These are phyloP conservation scores for Botryotinia convoluta DNA, from an alignment of 2,329 filamentous ascomycete species.

Conservation along the genomic window DNA sequence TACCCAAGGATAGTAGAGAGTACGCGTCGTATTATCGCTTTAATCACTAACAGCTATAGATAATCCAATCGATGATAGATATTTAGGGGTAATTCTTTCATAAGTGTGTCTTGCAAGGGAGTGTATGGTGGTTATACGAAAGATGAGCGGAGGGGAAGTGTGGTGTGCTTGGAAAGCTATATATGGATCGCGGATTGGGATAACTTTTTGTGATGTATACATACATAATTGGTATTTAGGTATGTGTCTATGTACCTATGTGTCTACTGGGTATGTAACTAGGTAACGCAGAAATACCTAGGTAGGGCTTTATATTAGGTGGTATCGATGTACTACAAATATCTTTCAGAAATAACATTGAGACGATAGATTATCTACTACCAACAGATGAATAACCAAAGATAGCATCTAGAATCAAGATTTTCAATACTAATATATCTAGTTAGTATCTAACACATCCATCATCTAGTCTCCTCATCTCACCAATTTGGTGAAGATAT, in stretches of 20 bases:
- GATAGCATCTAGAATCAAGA: background rate
- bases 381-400: background rate
- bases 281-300: background rate
- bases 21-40: background rate
- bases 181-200: background rate
- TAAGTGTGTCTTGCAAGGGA: background rate
- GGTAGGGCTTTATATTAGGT: background rate
- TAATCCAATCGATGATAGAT: background rate
- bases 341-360: background rate
- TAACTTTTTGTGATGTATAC: background rate
- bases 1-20: background rate
- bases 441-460: background rate
- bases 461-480: background rate
- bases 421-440: background rate
- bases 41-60: too few species aligned
- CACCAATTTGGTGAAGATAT: background rate
- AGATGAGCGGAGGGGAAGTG: background rate
- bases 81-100: background rate
- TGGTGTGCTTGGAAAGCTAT: background rate
- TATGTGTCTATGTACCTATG: fast-evolving
- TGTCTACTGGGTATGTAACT: fast-evolving
- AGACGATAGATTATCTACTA: background rate
- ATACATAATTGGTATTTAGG: too few species aligned
- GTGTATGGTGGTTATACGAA: background rate
- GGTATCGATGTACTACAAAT: background rate